phyloP scores from a whole-genome alignment of 78 protist species.

The Speleostelium caveatum region DNA sequence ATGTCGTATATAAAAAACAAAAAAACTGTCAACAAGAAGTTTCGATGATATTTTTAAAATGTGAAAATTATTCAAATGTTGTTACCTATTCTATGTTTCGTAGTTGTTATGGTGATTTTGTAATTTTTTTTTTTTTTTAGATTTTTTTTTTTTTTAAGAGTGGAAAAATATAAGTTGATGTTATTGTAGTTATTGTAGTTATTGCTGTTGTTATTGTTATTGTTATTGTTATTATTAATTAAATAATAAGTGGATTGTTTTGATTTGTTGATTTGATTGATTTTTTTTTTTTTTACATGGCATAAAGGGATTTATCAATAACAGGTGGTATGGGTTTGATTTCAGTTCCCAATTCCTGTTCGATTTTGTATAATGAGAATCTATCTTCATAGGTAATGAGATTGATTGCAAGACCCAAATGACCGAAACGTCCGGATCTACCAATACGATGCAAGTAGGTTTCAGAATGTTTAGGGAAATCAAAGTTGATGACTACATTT shows the following conservation, averaged over 20 bases:
- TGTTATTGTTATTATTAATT: neutral
- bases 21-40: neutral
- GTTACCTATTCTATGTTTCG: neutral
- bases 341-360: conserved; percentile 97
- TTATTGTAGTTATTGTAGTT: neutral
- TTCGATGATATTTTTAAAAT: neutral
- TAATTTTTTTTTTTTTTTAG: neutral
- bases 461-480: conserved; percentile 97
- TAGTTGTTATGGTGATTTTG: neutral
- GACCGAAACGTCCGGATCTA: conserved; percentile 99
- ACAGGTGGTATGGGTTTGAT: conserved; percentile 97
- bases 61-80: neutral
- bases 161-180: neutral
- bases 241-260: neutral
- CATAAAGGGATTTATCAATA: conserved; percentile 89
- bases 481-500: conserved; percentile 99
- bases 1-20: too few species aligned
- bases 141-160: neutral
- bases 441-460: conserved; percentile 99
- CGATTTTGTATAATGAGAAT: conserved; percentile 94
- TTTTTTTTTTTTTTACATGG: conserved; percentile 42
- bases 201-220: neutral
- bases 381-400: conserved; percentile 97
- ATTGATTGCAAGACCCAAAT: conserved; percentile 99
- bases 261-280: neutral